Conservation (phyloP, 2,329 filamentous ascomycete species). For the Catunica adiposa region DNA sequence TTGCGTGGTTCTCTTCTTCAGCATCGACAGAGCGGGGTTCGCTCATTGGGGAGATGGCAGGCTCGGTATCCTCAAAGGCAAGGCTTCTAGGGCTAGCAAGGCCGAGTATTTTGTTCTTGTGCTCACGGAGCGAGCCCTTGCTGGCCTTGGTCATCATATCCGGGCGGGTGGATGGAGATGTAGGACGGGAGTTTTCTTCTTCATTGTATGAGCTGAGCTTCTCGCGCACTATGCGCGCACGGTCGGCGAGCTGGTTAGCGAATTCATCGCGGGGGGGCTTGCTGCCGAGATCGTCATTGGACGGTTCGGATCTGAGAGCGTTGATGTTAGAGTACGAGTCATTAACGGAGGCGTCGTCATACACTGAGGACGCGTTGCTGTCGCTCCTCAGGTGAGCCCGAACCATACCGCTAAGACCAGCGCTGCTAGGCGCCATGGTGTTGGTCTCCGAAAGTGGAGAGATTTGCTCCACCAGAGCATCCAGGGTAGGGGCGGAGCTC, state of each 20-base stretch:
- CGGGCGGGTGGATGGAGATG: constrained; percentile 20
- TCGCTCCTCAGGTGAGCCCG: constrained; percentile 67
- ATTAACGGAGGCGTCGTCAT: constrained; percentile 31
- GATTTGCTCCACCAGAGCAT: constrained; percentile 46
- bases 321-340: constrained; percentile 19
- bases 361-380: constrained; percentile 70
- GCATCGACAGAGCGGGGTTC: constrained; percentile 20
- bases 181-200: constrained; percentile 28
- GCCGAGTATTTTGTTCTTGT: constrained; percentile 46
- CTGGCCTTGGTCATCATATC: constrained; percentile 49
- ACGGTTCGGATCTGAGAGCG: constrained; percentile 23
- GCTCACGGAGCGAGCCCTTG: constrained; percentile 43
- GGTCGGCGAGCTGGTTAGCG: constrained; percentile 52
- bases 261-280: constrained; percentile 41
- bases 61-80: constrained; percentile 19
- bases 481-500: not conserved
- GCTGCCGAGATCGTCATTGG: constrained; percentile 15
- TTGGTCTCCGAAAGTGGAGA: constrained; percentile 26
- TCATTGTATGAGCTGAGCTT: constrained; percentile 54
- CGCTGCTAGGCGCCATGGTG: constrained; percentile 14
- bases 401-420: constrained; percentile 64
- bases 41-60: constrained; percentile 10
- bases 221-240: constrained; percentile 55
- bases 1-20: constrained; percentile 21
- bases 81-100: constrained; percentile 27